Conservation (phyloP, 1,284 basidiomycete species). For the Gomphus sp. region DNA sequence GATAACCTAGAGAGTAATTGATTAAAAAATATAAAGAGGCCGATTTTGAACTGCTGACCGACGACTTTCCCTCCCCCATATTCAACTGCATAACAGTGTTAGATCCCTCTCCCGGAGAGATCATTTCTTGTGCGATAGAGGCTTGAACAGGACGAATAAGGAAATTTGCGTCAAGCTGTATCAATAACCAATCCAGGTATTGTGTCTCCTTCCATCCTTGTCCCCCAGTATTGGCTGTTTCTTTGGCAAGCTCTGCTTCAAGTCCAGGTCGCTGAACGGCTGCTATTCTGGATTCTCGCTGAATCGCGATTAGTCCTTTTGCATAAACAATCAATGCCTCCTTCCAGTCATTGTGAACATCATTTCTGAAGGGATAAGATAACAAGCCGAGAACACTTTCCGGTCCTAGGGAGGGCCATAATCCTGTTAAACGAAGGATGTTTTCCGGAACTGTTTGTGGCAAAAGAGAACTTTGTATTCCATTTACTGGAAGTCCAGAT, state of each 20-base stretch:
- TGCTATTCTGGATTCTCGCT: constrained; percentile 26
- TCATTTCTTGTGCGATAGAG: constrained; percentile 37
- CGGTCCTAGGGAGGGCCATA: constrained; percentile 23
- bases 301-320: constrained; percentile 21
- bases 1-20: constrained; percentile 23
- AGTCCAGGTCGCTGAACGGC: constrained; percentile 11
- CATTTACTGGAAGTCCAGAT: not conserved
- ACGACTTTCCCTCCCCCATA: constrained; percentile 53
- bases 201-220: constrained; percentile 14
- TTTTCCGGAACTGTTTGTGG: constrained; percentile 10
- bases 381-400: constrained; percentile 19
- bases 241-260: constrained; percentile 26
- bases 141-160: constrained; percentile 31
- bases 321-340: constrained; percentile 20
- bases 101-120: constrained; percentile 24
- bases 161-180: constrained; percentile 40
- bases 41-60: constrained; percentile 19
- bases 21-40: not conserved
- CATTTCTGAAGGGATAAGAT: constrained; percentile 13
- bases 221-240: constrained; percentile 21
- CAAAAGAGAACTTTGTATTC: constrained; percentile 3
- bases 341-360: constrained; percentile 20
- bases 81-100: constrained; percentile 42
- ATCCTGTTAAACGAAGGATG: constrained; percentile 15
- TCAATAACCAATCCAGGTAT: constrained; percentile 35